Evolutionary conservation across 1,139 yeast genomes (phyloP), one percentile per base, ranked within the genome.

Genomic region (Zygosaccharomyces sapae): DNA sequence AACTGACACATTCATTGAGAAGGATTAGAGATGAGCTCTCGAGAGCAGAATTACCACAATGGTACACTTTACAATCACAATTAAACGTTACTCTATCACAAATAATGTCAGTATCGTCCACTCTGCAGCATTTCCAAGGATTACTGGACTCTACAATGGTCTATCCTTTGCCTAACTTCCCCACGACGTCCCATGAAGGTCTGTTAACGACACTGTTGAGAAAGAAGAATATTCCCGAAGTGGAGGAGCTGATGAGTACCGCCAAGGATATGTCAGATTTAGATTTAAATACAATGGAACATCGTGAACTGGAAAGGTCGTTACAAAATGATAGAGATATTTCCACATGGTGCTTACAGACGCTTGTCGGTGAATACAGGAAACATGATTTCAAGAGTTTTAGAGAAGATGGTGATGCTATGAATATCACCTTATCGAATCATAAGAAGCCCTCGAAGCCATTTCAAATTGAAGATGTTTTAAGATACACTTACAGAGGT

Each of bases 201-300:
- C 71, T 90, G 41, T 70, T 90, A 47, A 85, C 95, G 0, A 88
- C 97, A 0, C 71, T 92, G 53, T 69, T 92, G 51, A 75, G 97
- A 49, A 92, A 89, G 65, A 90, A 90, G 63, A 83, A 86, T 43
- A 71, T 86, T 10, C 97, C 97, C 0, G 97, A 89, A 57, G 95
- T 90, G 1, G 88, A 83, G 47, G 86, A 81, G 41, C 89, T 97
- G 97, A 78, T 88, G 12, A 74, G 75, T 16, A 72, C 73, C 13
- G 89, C 92, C 1, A 68, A 70, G 20, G 72, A 70, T 19, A 64
- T 69, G 18, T 72, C 74, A 1, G 65, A 65, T 5, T 36, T 62
- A 40, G 55, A 65, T 47, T 18, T 54, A 24, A 44, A 48, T 6
- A 33, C 59, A 38, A 19, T 58, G 25, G 52, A 54, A 10, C 49